Percentiles rank a stretch among this genome's conserved stretches.
These are phyloP conservation scores for Fraxinus pennsylvanica DNA, from an alignment of 257 asterid species.

Conservation along the genomic window DNA sequence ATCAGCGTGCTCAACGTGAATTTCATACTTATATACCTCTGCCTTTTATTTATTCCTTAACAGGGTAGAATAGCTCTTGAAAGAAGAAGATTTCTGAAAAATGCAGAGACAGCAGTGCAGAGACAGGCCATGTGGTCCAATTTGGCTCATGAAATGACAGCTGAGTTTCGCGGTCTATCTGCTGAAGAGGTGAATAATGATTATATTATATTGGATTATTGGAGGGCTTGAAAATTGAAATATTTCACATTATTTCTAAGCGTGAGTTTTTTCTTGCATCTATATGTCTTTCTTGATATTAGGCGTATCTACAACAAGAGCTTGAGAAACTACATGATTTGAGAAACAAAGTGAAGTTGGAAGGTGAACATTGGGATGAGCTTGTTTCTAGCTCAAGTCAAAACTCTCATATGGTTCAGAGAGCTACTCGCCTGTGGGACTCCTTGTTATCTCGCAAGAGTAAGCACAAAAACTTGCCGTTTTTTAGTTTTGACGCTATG, in stretches of 20 bases:
- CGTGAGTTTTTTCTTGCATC: constrained; percentile 15
- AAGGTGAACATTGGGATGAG: constrained; percentile 98
- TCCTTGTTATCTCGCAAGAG: constrained; percentile 93
- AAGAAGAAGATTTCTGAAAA: constrained; percentile 85
- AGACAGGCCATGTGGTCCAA: constrained; percentile 96
- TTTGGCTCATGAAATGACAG: constrained; percentile 99
- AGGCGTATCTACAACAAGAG: constrained; percentile 99
- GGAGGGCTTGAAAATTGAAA: constrained; percentile 8
- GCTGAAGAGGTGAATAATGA: constrained; percentile 81
- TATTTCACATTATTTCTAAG: constrained; percentile 16
- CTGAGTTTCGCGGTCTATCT: constrained; percentile 96
- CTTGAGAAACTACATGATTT: constrained; percentile 89
- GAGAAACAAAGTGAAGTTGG: constrained; percentile 93
- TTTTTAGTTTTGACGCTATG: constrained; percentile 14
- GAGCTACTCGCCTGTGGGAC: constrained; percentile 97
- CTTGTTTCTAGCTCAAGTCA: constrained; percentile 99
- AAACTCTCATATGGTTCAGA: constrained; percentile 96
- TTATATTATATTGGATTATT: constrained; percentile 10
- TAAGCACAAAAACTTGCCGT: constrained; percentile 40
- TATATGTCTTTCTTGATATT: constrained; percentile 32
- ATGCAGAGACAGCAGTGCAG: constrained; percentile 94
- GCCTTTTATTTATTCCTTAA: constrained; percentile 19
- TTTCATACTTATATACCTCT: neutral
- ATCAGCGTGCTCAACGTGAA: neutral
- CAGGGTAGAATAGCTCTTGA: constrained; percentile 99